These are phyloP conservation scores for Sugiyamaella novakii DNA, from an alignment of 1,139 yeast genomes.

Conservation along the genomic window DNA sequence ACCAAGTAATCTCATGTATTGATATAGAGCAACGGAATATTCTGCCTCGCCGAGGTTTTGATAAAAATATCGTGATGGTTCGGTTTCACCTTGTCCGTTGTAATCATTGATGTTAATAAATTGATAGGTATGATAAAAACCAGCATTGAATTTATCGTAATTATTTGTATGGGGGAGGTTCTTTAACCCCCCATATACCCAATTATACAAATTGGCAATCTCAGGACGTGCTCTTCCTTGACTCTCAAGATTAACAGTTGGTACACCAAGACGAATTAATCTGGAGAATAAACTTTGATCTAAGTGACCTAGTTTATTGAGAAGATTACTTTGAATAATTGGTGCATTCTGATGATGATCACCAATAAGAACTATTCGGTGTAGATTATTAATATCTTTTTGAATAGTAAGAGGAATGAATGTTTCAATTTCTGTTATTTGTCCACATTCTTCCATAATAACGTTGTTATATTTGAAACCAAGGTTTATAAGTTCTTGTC, in stretches of 20 bases:
- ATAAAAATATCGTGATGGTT: conserved; percentile 36
- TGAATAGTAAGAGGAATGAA: conserved; percentile 37
- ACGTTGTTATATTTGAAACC: conserved; percentile 38
- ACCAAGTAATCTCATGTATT: conserved; percentile 52
- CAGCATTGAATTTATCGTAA: conserved; percentile 43
- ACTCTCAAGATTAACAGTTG: conserved; percentile 29
- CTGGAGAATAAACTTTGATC: conserved; percentile 38
- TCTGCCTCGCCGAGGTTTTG: conserved; percentile 59
- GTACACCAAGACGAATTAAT: conserved; percentile 36
- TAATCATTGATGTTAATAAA: conserved; percentile 44
- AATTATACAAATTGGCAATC: conserved; percentile 33
- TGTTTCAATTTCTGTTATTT: conserved; percentile 42
- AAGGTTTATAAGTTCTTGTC: conserved; percentile 29
- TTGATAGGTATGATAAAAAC: conserved; percentile 47
- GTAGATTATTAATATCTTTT: conserved; percentile 22
- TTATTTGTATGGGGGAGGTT: conserved; percentile 24
- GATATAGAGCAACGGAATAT: conserved; percentile 50
- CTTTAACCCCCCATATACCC: conserved; percentile 32
- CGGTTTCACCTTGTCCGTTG: conserved; percentile 39
- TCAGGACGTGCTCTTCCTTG: conserved; percentile 38
- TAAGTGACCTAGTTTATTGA: conserved; percentile 27
- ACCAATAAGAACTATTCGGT: conserved; percentile 43
- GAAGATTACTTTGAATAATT: conserved; percentile 27
- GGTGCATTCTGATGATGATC: conserved; percentile 39
- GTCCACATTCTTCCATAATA: conserved; percentile 44